Evolutionary conservation across 1,139 yeast species (phyloP).

Genomic region (Blastobotrys ciferrii): DNA sequence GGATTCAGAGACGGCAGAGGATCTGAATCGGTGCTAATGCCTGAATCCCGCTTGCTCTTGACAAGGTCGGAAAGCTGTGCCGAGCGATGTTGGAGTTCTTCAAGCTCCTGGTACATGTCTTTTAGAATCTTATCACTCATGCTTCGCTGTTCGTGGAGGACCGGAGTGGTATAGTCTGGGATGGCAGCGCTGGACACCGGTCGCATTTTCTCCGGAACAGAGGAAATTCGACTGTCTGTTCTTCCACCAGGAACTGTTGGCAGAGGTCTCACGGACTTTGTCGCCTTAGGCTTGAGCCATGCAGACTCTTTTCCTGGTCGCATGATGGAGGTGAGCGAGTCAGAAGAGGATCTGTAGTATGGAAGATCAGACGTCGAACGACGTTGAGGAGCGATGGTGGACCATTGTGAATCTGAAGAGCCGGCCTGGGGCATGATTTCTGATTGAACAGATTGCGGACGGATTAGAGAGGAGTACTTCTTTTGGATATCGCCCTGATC

Average conservation of each 20-base stretch:
- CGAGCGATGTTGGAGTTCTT: slow-evolving; percentile 30
- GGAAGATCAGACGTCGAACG: slow-evolving; percentile 19
- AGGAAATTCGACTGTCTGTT: slow-evolving; percentile 7
- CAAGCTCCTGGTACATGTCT: slow-evolving; percentile 33
- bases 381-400: slow-evolving; percentile 1
- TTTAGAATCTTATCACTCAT: slow-evolving; percentile 28
- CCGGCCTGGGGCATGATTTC: slow-evolving; percentile 2
- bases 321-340: slow-evolving; percentile 22
- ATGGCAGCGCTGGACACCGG: slow-evolving; percentile 6
- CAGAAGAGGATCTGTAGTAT: slow-evolving; percentile 19
- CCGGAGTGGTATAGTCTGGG: slow-evolving; percentile 6
- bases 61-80: slow-evolving; percentile 26
- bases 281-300: slow-evolving; percentile 19
- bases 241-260: slow-evolving; percentile 9
- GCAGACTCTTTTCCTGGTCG: slow-evolving; percentile 23
- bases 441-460: slow-evolving; percentile 5
- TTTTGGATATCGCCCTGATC: slow-evolving; percentile 19
- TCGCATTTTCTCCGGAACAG: slow-evolving; percentile 10
- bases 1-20: slow-evolving; percentile 3
- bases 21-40: slow-evolving; percentile 12
- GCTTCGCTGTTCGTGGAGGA: slow-evolving; percentile 17
- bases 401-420: not conserved
- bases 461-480: slow-evolving; percentile 20
- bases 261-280: slow-evolving; percentile 8
- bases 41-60: slow-evolving; percentile 13